These are phyloP conservation scores for Leucocoprinus leucothites DNA, from an alignment of 768 basidiomycete genomes.

Conservation along the genomic window DNA sequence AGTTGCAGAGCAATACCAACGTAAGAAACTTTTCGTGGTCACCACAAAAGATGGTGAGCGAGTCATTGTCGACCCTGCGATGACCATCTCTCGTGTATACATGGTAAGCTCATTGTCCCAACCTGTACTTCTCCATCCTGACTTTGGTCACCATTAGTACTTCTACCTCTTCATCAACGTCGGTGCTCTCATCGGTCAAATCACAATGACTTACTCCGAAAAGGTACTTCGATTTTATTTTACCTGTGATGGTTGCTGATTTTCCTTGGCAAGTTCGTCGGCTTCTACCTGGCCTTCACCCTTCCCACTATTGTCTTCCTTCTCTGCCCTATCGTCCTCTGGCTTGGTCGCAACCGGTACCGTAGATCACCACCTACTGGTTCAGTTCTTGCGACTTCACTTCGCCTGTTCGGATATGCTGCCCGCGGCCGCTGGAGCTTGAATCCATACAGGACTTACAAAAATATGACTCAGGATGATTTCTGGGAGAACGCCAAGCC, in stretches of 20 bases:
- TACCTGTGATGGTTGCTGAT: background rate
- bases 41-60: conserved; percentile 56
- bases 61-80: conserved; percentile 70
- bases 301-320: conserved; percentile 64
- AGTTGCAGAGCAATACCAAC: conserved; percentile 72
- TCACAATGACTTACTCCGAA: conserved; percentile 66
- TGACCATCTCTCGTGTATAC: conserved; percentile 70
- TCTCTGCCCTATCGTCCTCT: conserved; percentile 59
- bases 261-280: conserved; percentile 43
- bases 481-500: conserved; percentile 79
- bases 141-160: conserved; percentile 31
- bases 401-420: conserved; percentile 47
- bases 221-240: conserved; percentile 33
- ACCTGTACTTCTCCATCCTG: background rate
- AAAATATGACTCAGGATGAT: conserved; percentile 50
- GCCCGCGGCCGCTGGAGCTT: conserved; percentile 49
- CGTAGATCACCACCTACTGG: conserved; percentile 56
- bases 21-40: conserved; percentile 48
- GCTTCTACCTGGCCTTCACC: conserved; percentile 64
- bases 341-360: conserved; percentile 52
- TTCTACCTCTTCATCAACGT: conserved; percentile 77
- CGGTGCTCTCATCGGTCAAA: conserved; percentile 67
- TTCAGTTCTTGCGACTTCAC: conserved; percentile 52
- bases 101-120: conserved; percentile 43
- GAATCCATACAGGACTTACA: conserved; percentile 48